phyloP scores from a whole-genome alignment of 164 flowering plant species.

The Chimonanthus salicifolius region DNA sequence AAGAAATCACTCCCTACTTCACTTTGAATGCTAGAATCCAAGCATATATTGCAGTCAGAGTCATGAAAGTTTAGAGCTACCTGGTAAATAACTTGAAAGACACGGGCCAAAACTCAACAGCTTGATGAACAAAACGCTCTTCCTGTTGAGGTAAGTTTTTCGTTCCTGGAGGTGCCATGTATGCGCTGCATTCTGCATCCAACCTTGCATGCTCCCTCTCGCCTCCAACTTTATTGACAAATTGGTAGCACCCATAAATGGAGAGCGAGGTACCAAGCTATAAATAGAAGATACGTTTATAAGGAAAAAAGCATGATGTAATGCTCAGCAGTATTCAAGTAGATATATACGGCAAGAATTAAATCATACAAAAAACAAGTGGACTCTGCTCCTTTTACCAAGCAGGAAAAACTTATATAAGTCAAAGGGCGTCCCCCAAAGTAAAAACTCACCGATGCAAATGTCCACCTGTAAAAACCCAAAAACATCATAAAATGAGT shows the following conservation, averaged over 20 bases:
- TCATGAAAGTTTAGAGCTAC: slow-evolving; percentile 22
- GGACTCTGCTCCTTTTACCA: neutral
- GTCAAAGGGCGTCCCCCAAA: slow-evolving; percentile 68
- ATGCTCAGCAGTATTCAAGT: neutral
- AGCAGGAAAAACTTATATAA: neutral
- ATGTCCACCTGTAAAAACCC: slow-evolving; percentile 72
- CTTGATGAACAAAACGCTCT: slow-evolving; percentile 22
- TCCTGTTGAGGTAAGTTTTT: slow-evolving; percentile 20
- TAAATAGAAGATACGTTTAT: slow-evolving; percentile 14
- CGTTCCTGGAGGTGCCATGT: slow-evolving; percentile 17
- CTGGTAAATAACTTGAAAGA: slow-evolving; percentile 82
- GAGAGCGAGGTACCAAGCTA: slow-evolving; percentile 83
- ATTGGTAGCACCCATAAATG: slow-evolving; percentile 57
- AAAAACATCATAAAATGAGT: slow-evolving; percentile 7
- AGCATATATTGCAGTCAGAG: neutral
- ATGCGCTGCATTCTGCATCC: slow-evolving; percentile 53
- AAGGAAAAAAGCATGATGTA: slow-evolving; percentile 6
- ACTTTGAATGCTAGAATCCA: neutral
- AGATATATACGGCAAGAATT: neutral
- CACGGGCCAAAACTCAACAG: slow-evolving; percentile 58
- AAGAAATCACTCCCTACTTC: neutral
- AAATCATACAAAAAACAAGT: neutral
- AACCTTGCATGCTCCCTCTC: slow-evolving; percentile 22
- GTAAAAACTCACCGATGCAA: slow-evolving; percentile 63
- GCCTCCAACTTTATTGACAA: slow-evolving; percentile 40